These are phyloP conservation scores for Coemansia sp. DNA, from an alignment of 192 early-diverging fungal genomes.

Conservation along the genomic window DNA sequence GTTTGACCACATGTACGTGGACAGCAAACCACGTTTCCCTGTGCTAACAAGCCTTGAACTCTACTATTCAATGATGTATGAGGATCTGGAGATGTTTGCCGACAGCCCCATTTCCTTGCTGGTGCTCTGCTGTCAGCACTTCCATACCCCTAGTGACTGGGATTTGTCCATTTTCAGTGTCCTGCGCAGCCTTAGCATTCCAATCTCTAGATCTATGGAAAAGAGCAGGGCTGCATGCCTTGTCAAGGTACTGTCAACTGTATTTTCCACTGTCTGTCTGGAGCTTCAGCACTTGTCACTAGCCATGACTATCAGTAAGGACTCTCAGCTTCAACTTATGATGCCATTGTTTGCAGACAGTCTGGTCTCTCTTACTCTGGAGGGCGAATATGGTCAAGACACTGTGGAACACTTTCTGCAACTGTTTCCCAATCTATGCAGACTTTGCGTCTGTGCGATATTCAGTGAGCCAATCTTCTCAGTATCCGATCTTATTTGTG, in stretches of 20 bases:
- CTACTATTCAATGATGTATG: background rate
- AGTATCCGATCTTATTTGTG: background rate
- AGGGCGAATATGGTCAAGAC: background rate
- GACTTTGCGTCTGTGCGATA: background rate
- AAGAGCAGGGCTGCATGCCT: too few relatives aligned
- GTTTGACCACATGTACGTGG: too few relatives aligned
- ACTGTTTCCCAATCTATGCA: background rate
- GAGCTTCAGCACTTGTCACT: constrained; percentile 3
- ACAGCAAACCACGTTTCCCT: constrained; percentile 7
- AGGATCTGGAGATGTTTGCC: constrained; percentile 1
- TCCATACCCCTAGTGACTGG: background rate
- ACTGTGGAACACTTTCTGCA: background rate
- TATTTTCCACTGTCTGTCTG: background rate
- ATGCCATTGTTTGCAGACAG: background rate
- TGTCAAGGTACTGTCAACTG: background rate
- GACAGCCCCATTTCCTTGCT: constrained; percentile 6
- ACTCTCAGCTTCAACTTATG: background rate
- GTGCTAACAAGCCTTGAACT: constrained; percentile 6
- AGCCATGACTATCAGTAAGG: background rate
- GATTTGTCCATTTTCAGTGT: background rate
- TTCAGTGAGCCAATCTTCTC: background rate
- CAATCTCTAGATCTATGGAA: background rate
- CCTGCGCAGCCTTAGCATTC: constrained; percentile 1
- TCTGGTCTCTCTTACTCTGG: background rate
- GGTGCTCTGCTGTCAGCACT: background rate